Evolutionary conservation across 2,329 filamentous ascomycete genomes (phyloP), one percentile per base, ranked within the genome.

Genomic region (Mariannaea elegans): DNA sequence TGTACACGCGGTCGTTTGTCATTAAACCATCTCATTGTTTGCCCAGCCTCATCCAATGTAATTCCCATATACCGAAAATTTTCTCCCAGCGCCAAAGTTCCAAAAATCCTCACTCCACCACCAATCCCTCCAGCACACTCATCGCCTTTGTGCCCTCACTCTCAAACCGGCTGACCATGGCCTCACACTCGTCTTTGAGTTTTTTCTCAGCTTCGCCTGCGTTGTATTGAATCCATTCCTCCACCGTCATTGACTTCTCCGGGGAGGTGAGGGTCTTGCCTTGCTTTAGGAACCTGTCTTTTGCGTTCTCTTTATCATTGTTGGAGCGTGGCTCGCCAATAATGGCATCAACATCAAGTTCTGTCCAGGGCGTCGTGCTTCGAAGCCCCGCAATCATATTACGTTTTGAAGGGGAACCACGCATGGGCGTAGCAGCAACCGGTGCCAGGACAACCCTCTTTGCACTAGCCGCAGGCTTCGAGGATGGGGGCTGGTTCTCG

Each of bases 181-280:
- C 80, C 79, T 98, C 94, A 71, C 93, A 97, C 73, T 96, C 91
- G 32, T 83, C 79, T 71, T 89, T 90, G 55, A 99, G 80, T 74
- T 88, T 89, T 76, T 89, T 87, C 79, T 98, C 94, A 0, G 92
- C 93, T 72, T 89, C 82, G 61, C 85, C 84, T 0, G 95, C 95
- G 66, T 95, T 94, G 76, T 89, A 86, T 58, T 88, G 82, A 36
- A 99, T 90, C 93, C 94, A 99, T 75, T 97, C 89, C 75, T 97
- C 93, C 0, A 98, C 92, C 5, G 89, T 94, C 94, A 99, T 97
- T 34, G 84, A 82, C 80, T 90, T 93, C 79, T 98, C 95, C 0
- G 88, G 86, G 52, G 84, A 90, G 2, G 86, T 90, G 52, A 99
- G 77, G 13, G 85, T 85, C 1, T 82, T 82, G 12, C 86, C 87